phyloP scores from a whole-genome alignment of 257 asterid species.

The Fraxinus pennsylvanica region DNA sequence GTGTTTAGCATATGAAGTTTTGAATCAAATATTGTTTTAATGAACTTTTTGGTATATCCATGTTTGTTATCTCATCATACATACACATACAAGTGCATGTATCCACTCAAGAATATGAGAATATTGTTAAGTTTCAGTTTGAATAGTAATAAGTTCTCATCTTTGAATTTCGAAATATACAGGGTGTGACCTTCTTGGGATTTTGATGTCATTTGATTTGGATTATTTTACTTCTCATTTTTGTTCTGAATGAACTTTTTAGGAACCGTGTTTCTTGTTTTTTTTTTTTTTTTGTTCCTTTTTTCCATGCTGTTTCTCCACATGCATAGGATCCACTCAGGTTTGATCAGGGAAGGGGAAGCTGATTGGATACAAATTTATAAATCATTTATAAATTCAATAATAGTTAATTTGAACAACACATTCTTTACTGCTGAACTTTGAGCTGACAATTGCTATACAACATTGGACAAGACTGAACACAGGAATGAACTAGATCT shows the following conservation, averaged over 20 bases:
- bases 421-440: background rate
- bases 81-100: background rate
- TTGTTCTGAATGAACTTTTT: background rate
- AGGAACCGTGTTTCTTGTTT: too few relatives aligned
- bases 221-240: background rate
- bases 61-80: constrained; percentile 14
- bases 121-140: background rate
- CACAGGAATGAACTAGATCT: background rate
- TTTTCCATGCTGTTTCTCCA: background rate
- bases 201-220: background rate
- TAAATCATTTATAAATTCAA: too few relatives aligned
- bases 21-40: background rate
- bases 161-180: background rate
- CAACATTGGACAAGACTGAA: background rate
- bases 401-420: too few relatives aligned
- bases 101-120: background rate
- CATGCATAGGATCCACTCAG: background rate
- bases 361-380: too few relatives aligned
- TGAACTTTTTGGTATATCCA: background rate
- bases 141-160: background rate
- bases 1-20: background rate
- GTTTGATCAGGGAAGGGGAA: background rate
- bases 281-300: background rate
- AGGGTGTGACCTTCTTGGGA: background rate
- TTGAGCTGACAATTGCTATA: background rate